Conservation (phyloP, 2,329 filamentous ascomycete genomes). For the Graphilbum fragrans region DNA sequence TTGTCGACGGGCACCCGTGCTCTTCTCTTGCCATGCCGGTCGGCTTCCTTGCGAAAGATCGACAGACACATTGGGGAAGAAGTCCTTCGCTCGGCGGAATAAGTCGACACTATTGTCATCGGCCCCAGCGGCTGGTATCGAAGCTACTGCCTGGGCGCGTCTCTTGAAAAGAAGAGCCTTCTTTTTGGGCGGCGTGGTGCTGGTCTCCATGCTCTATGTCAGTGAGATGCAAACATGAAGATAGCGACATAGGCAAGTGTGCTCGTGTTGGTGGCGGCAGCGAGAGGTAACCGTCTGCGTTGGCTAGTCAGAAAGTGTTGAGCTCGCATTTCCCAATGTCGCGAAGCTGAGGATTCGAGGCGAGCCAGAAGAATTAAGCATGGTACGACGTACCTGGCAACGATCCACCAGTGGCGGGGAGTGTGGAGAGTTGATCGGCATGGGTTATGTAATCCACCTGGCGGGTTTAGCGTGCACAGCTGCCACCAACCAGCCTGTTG, state of each 20-base stretch:
- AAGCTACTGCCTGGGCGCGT: constrained; percentile 1
- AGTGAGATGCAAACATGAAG: too few species aligned
- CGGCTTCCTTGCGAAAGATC: constrained; percentile 9
- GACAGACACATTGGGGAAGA: constrained; percentile 23
- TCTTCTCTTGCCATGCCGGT: constrained; percentile 6
- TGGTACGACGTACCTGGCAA: too few species aligned
- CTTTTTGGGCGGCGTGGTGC: constrained; percentile 2
- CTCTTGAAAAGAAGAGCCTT: constrained; percentile 10
- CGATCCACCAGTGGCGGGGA: too few species aligned
- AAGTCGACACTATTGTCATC: constrained; percentile 27
- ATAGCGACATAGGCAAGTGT: too few species aligned
- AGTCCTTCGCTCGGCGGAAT: constrained; percentile 37
- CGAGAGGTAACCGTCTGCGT: neutral
- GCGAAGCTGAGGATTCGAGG: too few species aligned
- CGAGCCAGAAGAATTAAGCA: too few species aligned
- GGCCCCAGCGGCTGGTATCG: neutral
- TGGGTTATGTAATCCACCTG: too few species aligned
- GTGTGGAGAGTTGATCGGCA: too few species aligned
- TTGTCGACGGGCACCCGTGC: constrained; percentile 2
- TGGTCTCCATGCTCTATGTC: constrained; percentile 1
- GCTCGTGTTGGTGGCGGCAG: neutral
- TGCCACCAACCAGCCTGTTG: too few species aligned
- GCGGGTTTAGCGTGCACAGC: too few species aligned
- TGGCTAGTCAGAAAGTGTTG: neutral
- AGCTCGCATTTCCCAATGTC: too few species aligned